phyloP scores from a whole-genome alignment of 139 green algal species.

The Pseudopediastrum boryanum region DNA sequence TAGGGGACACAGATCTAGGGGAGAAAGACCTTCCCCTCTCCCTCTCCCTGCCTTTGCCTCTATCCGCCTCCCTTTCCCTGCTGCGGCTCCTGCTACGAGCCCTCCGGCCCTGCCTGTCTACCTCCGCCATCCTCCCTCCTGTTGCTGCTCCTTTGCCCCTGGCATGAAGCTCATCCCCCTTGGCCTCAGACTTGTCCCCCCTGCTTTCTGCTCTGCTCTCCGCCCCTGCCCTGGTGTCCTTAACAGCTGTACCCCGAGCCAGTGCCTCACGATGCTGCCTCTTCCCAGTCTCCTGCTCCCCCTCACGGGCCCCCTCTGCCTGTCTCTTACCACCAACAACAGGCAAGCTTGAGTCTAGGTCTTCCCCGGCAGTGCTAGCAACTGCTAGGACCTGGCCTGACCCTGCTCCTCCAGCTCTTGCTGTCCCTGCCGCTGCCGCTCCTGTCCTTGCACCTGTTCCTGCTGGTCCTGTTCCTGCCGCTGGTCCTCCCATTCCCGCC shows the following conservation, averaged over 20 bases:
- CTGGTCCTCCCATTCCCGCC: not conserved
- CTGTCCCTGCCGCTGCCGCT: not conserved
- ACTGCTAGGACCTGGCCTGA: not conserved
- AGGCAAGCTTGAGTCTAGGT: not conserved
- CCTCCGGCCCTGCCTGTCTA: not conserved
- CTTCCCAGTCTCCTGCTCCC: not conserved
- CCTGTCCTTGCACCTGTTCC: not conserved
- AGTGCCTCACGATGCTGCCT: no score
- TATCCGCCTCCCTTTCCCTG: not conserved
- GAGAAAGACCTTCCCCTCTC: no score
- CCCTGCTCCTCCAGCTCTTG: not conserved
- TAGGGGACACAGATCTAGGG: no score
- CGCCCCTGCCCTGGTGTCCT: not conserved
- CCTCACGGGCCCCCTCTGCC: no score
- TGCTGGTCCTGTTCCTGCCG: not conserved
- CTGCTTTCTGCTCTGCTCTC: not conserved
- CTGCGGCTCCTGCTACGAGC: not conserved
- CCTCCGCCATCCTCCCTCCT: not conserved
- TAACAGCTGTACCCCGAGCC: conserved; percentile 10
- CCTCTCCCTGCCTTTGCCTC: not conserved
- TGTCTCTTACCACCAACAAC: no score
- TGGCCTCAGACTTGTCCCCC: no score
- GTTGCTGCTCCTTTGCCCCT: no score
- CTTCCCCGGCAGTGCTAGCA: not conserved
- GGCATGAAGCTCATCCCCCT: no score